phyloP scores from a whole-genome alignment of 2,329 filamentous ascomycete species.

The Pseudogymnoascus sp. region DNA sequence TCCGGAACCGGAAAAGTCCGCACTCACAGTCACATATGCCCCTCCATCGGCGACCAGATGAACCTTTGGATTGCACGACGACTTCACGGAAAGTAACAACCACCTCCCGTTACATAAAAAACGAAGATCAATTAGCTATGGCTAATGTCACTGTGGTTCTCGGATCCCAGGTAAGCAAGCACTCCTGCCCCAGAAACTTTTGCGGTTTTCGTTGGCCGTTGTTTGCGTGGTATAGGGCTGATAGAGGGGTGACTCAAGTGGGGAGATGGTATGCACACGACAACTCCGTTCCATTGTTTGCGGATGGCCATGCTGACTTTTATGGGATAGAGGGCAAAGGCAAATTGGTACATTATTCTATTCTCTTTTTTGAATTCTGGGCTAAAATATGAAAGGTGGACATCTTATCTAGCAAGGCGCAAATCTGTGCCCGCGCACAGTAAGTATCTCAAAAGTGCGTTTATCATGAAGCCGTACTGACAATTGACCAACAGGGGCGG shows the following conservation, averaged over 20 bases:
- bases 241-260: constrained; percentile 9
- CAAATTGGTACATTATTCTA: constrained; percentile 9
- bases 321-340: constrained; percentile 9
- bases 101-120: constrained; percentile 8
- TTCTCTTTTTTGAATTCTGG: background rate
- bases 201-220: background rate
- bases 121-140: constrained; percentile 10
- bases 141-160: constrained; percentile 9
- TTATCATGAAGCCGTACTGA: constrained; percentile 34
- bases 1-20: constrained; percentile 4
- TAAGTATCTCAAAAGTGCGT: background rate
- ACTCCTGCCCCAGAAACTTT: background rate
- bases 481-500: constrained; percentile 40
- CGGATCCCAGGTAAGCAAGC: constrained; percentile 2
- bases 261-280: constrained; percentile 8
- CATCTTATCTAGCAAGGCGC: constrained; percentile 9
- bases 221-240: background rate
- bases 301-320: background rate
- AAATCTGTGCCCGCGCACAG: constrained; percentile 8
- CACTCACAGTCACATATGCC: background rate
- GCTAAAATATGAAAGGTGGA: constrained; percentile 9
- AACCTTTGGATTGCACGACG: constrained; percentile 6
- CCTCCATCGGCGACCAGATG: constrained; percentile 3
- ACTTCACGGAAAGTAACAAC: constrained; percentile 9
- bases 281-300: background rate